Evolutionary conservation across 2,329 filamentous ascomycete species (phyloP), one percentile per base, ranked within the genome.

Genomic region (Nakataea oryzae): DNA sequence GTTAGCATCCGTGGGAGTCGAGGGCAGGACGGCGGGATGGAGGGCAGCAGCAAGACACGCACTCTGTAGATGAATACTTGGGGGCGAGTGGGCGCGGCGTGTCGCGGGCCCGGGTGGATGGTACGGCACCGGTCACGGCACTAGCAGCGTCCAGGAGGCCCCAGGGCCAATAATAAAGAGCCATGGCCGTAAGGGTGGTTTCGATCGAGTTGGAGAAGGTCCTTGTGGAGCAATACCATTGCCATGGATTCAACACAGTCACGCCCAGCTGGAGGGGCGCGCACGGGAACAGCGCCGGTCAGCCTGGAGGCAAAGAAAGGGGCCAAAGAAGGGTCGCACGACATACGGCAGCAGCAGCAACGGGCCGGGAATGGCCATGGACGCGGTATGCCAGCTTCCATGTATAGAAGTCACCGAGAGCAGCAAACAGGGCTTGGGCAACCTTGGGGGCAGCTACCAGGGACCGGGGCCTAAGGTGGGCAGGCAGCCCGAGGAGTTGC

Each of bases 131-230:
- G 41, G 7, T 17, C 66, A 29, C 28, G 3, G 27, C 41, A 14
- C 13, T 26, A 13, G 73, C 70, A 57, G 75, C 73, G 54, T 75
- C 72, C 50, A 87, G 79, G 74, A 90, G 81, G 63, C 85, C 79
- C 93, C 95, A 97, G 14, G 95, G 93, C 90, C 91, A 97, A 68
- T 87, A 84, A 71, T 86, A 86, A 57, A 97, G 78, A 1, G 92
- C 93, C 69, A 86, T 80, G 63, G 89, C 80, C 5, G 93, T 97
- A 67, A 99, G 76, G 0, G 89, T 90, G n/a, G 89, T 91, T 78
- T 99, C 95, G 5, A 97, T 78, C 61, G 88, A 95, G 75, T 99
- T 99, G 62, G 93, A 97, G 70, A 99, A 88, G 0, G 95, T 96
- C 58, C 95, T 84, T 0, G 92, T 93, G 1, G 92, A 95, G 75